Evolutionary conservation across 2,329 filamentous ascomycete genomes (phyloP).

Genomic region (Microcyclospora pomicola): DNA sequence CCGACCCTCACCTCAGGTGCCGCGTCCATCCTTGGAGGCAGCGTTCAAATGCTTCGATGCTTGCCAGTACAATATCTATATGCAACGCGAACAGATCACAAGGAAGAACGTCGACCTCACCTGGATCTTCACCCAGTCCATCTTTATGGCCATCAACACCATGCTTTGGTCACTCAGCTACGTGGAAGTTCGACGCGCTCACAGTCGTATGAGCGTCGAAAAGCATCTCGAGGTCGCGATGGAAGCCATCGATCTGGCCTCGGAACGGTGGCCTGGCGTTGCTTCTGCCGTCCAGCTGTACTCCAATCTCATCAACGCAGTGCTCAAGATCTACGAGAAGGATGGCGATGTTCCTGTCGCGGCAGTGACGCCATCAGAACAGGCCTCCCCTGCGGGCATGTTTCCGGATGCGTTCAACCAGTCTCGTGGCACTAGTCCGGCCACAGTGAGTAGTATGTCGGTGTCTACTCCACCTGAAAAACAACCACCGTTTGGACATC

Average conservation of each 20-base stretch:
- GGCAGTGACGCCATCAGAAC: conserved; percentile 33
- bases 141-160: conserved; percentile 87
- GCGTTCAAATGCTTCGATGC: conserved; percentile 74
- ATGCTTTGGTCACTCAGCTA: conserved; percentile 88
- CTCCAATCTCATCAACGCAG: conserved; percentile 69
- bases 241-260: conserved; percentile 64
- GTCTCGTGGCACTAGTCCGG: conserved; percentile 33
- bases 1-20: conserved; percentile 81
- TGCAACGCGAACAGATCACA: conserved; percentile 68
- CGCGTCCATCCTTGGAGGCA: conserved; percentile 65
- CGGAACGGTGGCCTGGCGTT: conserved; percentile 84
- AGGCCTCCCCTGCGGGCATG: conserved; percentile 23
- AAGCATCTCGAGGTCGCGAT: conserved; percentile 59
- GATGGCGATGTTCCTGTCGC: conserved; percentile 37
- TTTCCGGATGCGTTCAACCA: conserved; percentile 28
- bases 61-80: conserved; percentile 64
- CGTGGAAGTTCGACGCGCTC: conserved; percentile 59
- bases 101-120: conserved; percentile 68
- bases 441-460: conserved; percentile 19
- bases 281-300: conserved; percentile 75
- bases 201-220: conserved; percentile 63
- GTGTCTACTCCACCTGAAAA: conserved; percentile 22
- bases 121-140: conserved; percentile 79
- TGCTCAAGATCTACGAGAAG: conserved; percentile 72
- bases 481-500: conserved; percentile 15